Conservation (phyloP, 305 asterid species). For the Salvia sclarea region DNA sequence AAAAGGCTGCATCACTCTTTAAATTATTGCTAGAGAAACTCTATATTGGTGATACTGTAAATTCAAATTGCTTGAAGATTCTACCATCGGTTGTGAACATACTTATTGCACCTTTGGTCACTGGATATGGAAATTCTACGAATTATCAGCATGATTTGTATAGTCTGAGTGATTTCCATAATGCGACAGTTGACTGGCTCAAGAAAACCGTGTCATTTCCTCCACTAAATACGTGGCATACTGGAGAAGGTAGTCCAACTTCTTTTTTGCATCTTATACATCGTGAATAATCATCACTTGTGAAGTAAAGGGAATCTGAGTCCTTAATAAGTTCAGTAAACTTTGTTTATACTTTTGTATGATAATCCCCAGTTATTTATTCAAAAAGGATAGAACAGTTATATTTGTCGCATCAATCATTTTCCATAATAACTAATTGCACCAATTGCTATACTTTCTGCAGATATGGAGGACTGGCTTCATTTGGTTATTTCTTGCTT, state of each 20-base stretch:
- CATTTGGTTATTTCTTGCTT: slow-evolving; percentile 81
- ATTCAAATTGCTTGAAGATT: slow-evolving; percentile 68
- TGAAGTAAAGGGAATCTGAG: slow-evolving; percentile 4
- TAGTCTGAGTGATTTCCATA: slow-evolving; percentile 55
- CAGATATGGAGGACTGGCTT: slow-evolving; percentile 94
- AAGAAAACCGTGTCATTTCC: slow-evolving; percentile 65
- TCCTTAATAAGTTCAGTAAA: slow-evolving; percentile 19
- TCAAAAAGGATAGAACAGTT: slow-evolving; percentile 15
- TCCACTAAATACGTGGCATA: slow-evolving; percentile 73
- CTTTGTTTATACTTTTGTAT: slow-evolving; percentile 19
- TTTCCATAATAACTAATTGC: slow-evolving; percentile 20
- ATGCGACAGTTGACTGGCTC: slow-evolving; percentile 70
- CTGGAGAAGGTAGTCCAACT: slow-evolving; percentile 72
- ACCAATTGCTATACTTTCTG: slow-evolving; percentile 30
- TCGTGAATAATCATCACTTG: slow-evolving; percentile 5
- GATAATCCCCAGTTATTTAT: slow-evolving; percentile 15
- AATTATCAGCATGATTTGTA: slow-evolving; percentile 45
- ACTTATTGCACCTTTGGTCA: slow-evolving; percentile 67
- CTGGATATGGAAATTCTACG: slow-evolving; percentile 38
- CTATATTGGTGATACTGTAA: slow-evolving; percentile 66
- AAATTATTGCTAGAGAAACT: slow-evolving; percentile 61
- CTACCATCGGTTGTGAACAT: slow-evolving; percentile 71
- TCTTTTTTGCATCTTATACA: slow-evolving; percentile 20
- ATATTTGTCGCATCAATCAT: slow-evolving; percentile 25
- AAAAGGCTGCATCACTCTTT: slow-evolving; percentile 61